Evolutionary conservation across 495 filamentous ascomycete species (phyloP).

Genomic region (Aspergillus avenaceus): DNA sequence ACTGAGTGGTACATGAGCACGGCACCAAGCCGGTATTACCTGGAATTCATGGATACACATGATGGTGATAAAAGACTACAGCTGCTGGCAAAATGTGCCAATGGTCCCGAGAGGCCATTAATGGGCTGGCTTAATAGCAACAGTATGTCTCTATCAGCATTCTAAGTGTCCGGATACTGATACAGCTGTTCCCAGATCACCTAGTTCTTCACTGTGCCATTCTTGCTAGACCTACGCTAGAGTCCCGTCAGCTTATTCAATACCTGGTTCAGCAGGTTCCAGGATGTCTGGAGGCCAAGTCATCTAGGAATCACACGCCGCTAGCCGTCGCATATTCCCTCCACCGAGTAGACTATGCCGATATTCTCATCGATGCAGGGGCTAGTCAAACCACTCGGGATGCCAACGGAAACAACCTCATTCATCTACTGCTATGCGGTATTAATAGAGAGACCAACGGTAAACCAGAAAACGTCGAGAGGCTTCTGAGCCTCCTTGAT

Average conservation of each 20-base stretch:
- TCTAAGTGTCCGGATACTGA: not conserved
- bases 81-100: conserved; percentile 46
- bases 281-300: conserved; percentile 53
- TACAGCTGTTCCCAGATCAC: conserved; percentile 38
- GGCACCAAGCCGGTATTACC: conserved; percentile 56
- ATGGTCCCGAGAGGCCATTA: conserved; percentile 58
- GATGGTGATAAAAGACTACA: conserved; percentile 52
- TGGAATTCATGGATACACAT: conserved; percentile 56
- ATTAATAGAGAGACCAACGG: conserved; percentile 1
- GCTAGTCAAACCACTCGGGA: conserved; percentile 60
- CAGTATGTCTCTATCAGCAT: conserved; percentile 23
- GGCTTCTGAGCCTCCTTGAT: conserved; percentile 52
- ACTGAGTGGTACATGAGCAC: conserved; percentile 70
- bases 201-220: conserved; percentile 65
- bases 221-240: conserved; percentile 33
- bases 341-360: conserved; percentile 48
- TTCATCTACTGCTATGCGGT: conserved; percentile 49
- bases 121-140: conserved; percentile 55
- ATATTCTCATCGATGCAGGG: conserved; percentile 56
- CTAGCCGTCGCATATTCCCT: conserved; percentile 54
- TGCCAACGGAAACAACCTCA: conserved; percentile 49
- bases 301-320: conserved; percentile 53
- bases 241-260: conserved; percentile 49
- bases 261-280: conserved; percentile 58
- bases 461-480: conserved; percentile 23